phyloP scores from a whole-genome alignment of 2,329 filamentous ascomycete species.

The Colletotrichum karsti region DNA sequence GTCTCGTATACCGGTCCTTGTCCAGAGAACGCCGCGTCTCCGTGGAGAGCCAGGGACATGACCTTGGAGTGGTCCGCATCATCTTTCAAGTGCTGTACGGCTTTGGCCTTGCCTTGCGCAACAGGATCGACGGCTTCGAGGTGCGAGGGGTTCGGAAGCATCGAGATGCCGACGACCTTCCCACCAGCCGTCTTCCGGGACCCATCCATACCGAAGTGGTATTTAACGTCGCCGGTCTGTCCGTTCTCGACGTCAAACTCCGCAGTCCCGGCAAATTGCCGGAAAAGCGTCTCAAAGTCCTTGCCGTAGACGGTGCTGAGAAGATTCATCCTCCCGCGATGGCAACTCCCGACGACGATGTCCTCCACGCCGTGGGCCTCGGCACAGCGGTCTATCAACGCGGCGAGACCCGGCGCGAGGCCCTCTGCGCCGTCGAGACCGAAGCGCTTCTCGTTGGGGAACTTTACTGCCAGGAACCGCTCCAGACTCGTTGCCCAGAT shows the following conservation, averaged over 20 bases:
- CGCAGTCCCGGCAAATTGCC: constrained; percentile 89
- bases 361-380: constrained; percentile 94
- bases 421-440: constrained; percentile 97
- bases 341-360: constrained; percentile 98
- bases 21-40: constrained; percentile 94
- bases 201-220: constrained; percentile 99
- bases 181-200: constrained; percentile 96
- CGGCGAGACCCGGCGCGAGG: constrained; percentile 98
- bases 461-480: constrained; percentile 93
- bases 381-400: constrained; percentile 95
- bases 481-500: constrained; percentile 99
- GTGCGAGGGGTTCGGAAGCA: constrained; percentile 98
- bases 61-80: constrained; percentile 90
- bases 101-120: constrained; percentile 94
- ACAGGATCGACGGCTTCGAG: constrained; percentile 98
- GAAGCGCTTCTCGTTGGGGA: constrained; percentile 99
- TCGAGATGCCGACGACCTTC: constrained; percentile 95
- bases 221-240: constrained; percentile 93
- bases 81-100: constrained; percentile 98
- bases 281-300: constrained; percentile 99
- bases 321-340: constrained; percentile 96
- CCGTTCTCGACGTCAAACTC: constrained; percentile 86
- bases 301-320: constrained; percentile 98
- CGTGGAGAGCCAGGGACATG: constrained; percentile 95
- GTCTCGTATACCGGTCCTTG: constrained; percentile 99